These are phyloP conservation scores for Pseudomassariella vexata DNA, from an alignment of 2,329 filamentous ascomycete genomes.

Conservation along the genomic window DNA sequence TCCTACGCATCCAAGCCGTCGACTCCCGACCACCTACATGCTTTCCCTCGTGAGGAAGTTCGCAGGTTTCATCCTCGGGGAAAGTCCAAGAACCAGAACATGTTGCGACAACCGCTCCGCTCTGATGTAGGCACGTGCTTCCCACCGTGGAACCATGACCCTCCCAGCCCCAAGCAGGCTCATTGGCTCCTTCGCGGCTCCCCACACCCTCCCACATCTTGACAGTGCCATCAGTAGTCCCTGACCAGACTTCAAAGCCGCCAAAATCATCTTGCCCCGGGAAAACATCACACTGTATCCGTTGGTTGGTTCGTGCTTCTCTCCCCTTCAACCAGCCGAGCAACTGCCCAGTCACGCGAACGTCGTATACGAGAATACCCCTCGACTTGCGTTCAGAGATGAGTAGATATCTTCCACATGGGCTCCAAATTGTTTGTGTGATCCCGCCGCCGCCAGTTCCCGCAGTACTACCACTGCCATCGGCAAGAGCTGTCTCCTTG, in stretches of 20 bases:
- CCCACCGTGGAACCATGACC: conserved; percentile 36
- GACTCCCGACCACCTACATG: conserved; percentile 7
- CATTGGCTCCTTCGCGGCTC: conserved; percentile 33
- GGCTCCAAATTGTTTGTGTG: conserved; percentile 54
- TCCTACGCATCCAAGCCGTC: conserved; percentile 18
- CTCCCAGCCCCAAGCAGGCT: conserved; percentile 46
- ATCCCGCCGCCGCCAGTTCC: conserved; percentile 57
- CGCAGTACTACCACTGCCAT: conserved; percentile 6
- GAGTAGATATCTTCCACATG: conserved; percentile 57
- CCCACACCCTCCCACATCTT: conserved; percentile 55
- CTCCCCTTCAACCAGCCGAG: conserved; percentile 49
- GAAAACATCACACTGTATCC: conserved; percentile 50
- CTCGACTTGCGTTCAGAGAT: conserved; percentile 53
- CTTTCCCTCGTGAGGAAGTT: conserved; percentile 7
- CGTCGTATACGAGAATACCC: conserved; percentile 56
- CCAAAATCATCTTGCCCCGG: conserved; percentile 26
- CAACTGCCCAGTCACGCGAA: conserved; percentile 52
- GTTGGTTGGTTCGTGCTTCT: conserved; percentile 46
- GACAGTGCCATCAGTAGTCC: conserved; percentile 47
- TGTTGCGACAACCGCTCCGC: conserved; percentile 50
- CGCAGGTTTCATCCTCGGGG: conserved; percentile 12
- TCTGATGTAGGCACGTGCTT: conserved; percentile 43
- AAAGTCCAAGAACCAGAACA: conserved; percentile 50
- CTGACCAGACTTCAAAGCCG: conserved; percentile 59
- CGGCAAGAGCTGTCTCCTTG: conserved; percentile 19